A percentile compares a stretch with the other conserved stretches of the same genome.
phyloP scores from a whole-genome alignment of 2,329 filamentous ascomycete genomes.

The Calonectria multiphialidica region DNA sequence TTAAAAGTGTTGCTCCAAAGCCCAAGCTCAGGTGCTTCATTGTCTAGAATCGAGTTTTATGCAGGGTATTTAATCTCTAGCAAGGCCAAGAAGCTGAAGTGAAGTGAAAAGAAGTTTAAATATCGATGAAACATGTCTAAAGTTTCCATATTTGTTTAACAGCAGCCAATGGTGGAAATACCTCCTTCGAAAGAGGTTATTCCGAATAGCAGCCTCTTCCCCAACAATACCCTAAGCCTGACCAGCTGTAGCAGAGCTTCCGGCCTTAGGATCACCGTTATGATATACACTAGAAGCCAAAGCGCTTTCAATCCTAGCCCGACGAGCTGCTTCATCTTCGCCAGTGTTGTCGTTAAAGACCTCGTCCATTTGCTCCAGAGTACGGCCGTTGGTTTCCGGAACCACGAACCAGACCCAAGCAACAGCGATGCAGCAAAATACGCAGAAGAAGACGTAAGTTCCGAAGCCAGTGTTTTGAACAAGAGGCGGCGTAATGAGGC shows the following conservation, averaged over 20 bases:
- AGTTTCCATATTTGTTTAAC: too few species aligned
- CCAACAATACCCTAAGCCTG: not conserved
- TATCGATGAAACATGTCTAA: too few species aligned
- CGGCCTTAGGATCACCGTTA: conserved; percentile 12
- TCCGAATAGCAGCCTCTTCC: too few species aligned
- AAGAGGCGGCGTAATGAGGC: conserved; percentile 53
- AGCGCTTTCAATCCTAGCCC: conserved; percentile 4
- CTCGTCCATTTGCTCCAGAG: conserved; percentile 66
- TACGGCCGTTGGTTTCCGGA: conserved; percentile 68
- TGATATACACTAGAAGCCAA: conserved; percentile 3
- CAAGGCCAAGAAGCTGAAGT: too few species aligned
- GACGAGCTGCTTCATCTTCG: conserved; percentile 27
- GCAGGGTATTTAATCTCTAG: too few species aligned
- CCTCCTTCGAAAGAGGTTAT: too few species aligned
- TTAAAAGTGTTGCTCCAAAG: too few species aligned
- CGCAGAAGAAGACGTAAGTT: conserved; percentile 71
- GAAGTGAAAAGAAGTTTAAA: too few species aligned
- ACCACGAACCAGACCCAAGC: conserved; percentile 65
- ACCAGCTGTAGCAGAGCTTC: not conserved
- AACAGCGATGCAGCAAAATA: conserved; percentile 68
- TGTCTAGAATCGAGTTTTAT: too few species aligned
- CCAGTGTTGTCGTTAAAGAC: conserved; percentile 46
- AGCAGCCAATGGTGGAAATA: too few species aligned
- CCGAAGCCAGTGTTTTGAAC: conserved; percentile 63
- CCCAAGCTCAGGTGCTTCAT: too few species aligned